phyloP scores from a whole-genome alignment of 2,329 filamentous ascomycete genomes.

The Colletotrichum chrysophilum region DNA sequence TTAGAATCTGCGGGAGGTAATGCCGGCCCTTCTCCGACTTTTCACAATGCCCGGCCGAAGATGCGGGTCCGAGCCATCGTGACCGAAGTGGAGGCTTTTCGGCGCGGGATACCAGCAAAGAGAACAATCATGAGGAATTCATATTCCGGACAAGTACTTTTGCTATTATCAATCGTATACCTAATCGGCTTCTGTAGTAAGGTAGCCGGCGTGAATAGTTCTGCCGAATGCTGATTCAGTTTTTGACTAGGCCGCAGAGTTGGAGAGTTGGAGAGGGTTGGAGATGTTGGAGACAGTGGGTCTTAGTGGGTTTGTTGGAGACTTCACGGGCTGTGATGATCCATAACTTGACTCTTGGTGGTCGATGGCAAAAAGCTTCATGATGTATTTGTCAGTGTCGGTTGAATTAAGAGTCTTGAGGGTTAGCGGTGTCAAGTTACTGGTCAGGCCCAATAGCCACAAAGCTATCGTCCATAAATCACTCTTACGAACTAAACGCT shows the following conservation, averaged over 20 bases:
- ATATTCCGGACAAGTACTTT: neutral
- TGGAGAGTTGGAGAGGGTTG: neutral
- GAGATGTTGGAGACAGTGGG: neutral
- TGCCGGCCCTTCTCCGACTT: neutral
- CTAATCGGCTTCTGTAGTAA: neutral
- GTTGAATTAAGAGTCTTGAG: rapidly evolving
- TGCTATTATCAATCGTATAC: neutral
- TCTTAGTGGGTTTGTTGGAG: neutral
- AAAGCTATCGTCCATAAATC: neutral
- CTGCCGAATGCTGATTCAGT: neutral
- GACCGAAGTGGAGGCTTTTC: neutral
- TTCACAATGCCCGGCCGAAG: neutral
- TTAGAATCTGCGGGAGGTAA: neutral
- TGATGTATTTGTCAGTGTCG: neutral
- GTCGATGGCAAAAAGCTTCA: neutral
- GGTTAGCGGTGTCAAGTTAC: neutral
- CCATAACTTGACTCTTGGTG: neutral
- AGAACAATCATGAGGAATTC: neutral
- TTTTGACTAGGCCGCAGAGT: neutral
- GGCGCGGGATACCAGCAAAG: neutral
- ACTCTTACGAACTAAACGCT: neutral
- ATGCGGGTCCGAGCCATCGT: neutral
- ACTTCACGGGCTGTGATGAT: neutral
- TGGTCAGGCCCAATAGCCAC: neutral
- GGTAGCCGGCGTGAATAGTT: neutral